Evolutionary conservation across 2,329 filamentous ascomycete genomes (phyloP).

Genomic region (Diaporthe velutina): DNA sequence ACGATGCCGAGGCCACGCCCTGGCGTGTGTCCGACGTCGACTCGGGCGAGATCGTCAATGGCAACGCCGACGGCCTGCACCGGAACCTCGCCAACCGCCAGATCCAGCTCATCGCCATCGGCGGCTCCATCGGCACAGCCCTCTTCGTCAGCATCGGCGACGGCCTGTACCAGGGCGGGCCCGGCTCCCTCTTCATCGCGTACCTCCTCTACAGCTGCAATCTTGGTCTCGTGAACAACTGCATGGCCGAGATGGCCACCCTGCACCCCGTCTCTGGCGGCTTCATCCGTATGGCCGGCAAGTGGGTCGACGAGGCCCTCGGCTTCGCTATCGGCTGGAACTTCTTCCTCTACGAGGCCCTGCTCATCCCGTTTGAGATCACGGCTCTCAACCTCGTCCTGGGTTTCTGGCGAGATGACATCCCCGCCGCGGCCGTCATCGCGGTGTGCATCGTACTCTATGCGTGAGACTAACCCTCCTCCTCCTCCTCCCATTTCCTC

Average conservation of each 20-base stretch:
- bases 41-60: slow-evolving; percentile 22
- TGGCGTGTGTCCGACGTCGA: slow-evolving; percentile 21
- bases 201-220: slow-evolving; percentile 68
- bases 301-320: slow-evolving; percentile 75
- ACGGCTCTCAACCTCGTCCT: slow-evolving; percentile 56
- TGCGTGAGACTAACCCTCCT: slow-evolving; percentile 58
- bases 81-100: slow-evolving; percentile 66
- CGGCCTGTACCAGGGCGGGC: slow-evolving; percentile 60
- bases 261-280: slow-evolving; percentile 74
- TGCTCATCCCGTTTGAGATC: slow-evolving; percentile 57
- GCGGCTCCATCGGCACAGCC: slow-evolving; percentile 69
- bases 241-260: slow-evolving; percentile 73
- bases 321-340: slow-evolving; percentile 67
- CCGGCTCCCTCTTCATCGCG: slow-evolving; percentile 67
- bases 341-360: slow-evolving; percentile 57
- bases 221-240: slow-evolving; percentile 74
- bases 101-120: slow-evolving; percentile 71
- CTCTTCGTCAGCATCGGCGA: slow-evolving; percentile 73
- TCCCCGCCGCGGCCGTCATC: slow-evolving; percentile 65
- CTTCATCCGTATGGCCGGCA: slow-evolving; percentile 74
- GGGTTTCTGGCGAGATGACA: slow-evolving; percentile 59
- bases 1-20: slow-evolving; percentile 28
- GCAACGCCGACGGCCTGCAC: slow-evolving; percentile 49
- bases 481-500: background rate
- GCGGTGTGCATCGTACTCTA: slow-evolving; percentile 67